phyloP scores from a whole-genome alignment of 2,329 filamentous ascomycete genomes.

The Tolypocladium tundrense region DNA sequence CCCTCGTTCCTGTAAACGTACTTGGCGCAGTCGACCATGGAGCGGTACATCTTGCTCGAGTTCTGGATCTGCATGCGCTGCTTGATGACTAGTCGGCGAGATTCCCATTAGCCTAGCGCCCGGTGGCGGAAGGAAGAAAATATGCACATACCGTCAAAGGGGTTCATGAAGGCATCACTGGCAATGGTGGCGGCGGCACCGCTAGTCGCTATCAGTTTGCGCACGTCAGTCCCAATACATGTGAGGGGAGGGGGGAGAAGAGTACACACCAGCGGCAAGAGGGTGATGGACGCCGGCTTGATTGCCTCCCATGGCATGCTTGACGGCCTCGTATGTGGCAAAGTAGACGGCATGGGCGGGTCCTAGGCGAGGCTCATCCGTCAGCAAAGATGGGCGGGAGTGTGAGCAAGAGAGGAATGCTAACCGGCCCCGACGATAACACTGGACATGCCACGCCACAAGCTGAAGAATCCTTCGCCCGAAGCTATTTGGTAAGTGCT shows the following conservation, averaged over 20 bases:
- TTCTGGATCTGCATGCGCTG: slow-evolving; percentile 98
- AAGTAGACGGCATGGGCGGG: slow-evolving; percentile 98
- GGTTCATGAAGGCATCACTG: slow-evolving; percentile 98
- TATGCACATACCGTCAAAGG: slow-evolving; percentile 72
- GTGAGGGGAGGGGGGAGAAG: background rate
- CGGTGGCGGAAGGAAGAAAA: background rate
- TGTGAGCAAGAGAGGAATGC: slow-evolving; percentile 15
- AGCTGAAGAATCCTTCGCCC: slow-evolving; percentile 77
- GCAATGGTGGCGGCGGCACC: slow-evolving; percentile 93
- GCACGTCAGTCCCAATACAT: background rate
- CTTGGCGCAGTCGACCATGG: slow-evolving; percentile 75
- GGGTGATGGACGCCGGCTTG: slow-evolving; percentile 81
- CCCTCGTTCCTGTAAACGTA: slow-evolving; percentile 85
- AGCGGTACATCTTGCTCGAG: slow-evolving; percentile 77
- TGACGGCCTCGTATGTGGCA: slow-evolving; percentile 93
- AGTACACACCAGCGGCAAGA: slow-evolving; percentile 68
- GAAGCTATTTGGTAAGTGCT: slow-evolving; percentile 87
- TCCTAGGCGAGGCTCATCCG: slow-evolving; percentile 39
- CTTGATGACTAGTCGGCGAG: slow-evolving; percentile 67
- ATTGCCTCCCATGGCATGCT: slow-evolving; percentile 92
- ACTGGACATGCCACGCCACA: slow-evolving; percentile 96
- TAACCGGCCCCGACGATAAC: slow-evolving; percentile 89
- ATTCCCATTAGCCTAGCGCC: background rate
- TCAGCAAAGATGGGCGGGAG: slow-evolving; percentile 8
- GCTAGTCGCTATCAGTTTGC: slow-evolving; percentile 60